Percentiles rank a stretch among this genome's conserved stretches.
Conservation (phyloP, 106 monocot species). For the Amphibolis antarctica region DNA sequence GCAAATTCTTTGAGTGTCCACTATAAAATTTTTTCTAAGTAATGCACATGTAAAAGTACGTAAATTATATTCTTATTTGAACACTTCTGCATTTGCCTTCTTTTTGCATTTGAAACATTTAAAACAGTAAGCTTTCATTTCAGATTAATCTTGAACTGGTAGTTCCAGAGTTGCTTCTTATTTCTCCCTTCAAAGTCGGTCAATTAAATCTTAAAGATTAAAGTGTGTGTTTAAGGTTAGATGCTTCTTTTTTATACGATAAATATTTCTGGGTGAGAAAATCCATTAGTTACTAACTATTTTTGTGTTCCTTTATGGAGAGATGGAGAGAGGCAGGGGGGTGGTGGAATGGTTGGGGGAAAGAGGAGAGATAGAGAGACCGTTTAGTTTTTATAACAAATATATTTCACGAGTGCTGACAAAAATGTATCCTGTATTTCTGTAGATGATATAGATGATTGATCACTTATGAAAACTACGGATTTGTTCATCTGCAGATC, state of each 20-base stretch:
- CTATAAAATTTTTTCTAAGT: no score
- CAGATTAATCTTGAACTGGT: neutral
- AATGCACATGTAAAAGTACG: no score
- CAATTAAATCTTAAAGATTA: neutral
- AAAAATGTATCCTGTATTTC: neutral
- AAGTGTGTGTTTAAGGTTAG: neutral
- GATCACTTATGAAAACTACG: neutral
- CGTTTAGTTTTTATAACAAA: neutral
- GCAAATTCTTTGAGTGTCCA: no score
- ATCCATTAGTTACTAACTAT: no score
- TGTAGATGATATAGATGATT: neutral
- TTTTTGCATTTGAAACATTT: neutral
- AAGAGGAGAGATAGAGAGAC: no score
- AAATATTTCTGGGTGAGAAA: neutral
- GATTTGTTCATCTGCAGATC: conserved; percentile 28
- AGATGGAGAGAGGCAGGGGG: no score
- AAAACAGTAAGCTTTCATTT: neutral
- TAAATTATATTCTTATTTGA: no score
- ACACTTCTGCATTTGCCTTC: neutral
- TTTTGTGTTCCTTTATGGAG: no score
- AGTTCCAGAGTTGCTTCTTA: neutral
- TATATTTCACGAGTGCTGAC: neutral
- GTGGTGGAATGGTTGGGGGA: no score
- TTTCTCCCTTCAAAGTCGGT: neutral
- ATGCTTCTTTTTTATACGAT: neutral